These are phyloP conservation scores for Hamigera avellanea DNA, from an alignment of 495 filamentous ascomycete genomes.

Conservation along the genomic window DNA sequence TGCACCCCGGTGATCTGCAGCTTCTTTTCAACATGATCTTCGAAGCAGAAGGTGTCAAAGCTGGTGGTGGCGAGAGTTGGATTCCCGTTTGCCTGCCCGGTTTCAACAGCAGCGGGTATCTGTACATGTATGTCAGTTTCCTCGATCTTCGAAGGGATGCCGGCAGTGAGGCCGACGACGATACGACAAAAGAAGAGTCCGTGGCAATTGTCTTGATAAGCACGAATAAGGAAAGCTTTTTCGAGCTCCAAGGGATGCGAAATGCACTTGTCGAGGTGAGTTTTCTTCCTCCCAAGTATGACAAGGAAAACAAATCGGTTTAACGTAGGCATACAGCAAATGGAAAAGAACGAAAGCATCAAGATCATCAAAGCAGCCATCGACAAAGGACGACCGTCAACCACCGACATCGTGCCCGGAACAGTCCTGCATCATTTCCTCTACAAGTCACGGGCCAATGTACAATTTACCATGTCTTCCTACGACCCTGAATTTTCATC, in stretches of 20 bases:
- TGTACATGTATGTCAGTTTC: conserved; percentile 99
- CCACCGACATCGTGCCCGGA: conserved; percentile 66
- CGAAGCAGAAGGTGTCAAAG: conserved; percentile 77
- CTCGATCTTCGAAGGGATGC: conserved; percentile 38
- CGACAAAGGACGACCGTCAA: conserved; percentile 52
- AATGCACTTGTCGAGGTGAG: conserved; percentile 59
- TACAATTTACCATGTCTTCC: conserved; percentile 88
- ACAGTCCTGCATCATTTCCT: conserved; percentile 80
- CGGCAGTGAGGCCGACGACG: conserved; percentile 16
- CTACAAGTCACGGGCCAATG: conserved; percentile 86
- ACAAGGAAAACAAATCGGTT: conserved; percentile 1
- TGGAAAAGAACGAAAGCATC: conserved; percentile 66
- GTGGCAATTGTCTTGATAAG: conserved; percentile 90
- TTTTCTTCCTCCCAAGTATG: conserved; percentile 1
- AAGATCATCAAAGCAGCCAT: conserved; percentile 64
- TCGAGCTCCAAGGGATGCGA: conserved; percentile 75
- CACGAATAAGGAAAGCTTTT: conserved; percentile 86
- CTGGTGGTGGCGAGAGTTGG: conserved; percentile 92
- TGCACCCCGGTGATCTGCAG: conserved; percentile 92
- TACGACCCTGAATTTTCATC: conserved; percentile 60
- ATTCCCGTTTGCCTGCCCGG: conserved; percentile 92
- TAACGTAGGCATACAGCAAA: conserved; percentile 30
- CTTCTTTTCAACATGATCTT: conserved; percentile 99
- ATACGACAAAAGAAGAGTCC: conserved; percentile 50
- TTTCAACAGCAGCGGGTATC: conserved; percentile 94